phyloP scores from a whole-genome alignment of 331 rosid genomes.

The Quercus lobata region DNA sequence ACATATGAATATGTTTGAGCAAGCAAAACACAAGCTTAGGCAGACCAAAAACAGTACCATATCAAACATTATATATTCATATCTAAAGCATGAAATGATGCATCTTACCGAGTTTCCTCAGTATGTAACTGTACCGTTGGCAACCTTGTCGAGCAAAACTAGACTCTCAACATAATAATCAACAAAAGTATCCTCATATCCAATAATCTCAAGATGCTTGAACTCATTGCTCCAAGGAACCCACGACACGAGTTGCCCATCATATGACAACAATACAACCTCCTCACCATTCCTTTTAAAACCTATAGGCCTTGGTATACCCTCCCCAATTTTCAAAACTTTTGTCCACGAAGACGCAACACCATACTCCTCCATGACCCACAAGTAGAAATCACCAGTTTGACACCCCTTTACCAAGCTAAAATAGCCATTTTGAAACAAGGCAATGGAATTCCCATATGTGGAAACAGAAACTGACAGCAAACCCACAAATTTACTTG shows the following conservation, averaged over 20 bases:
- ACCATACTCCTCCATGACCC: conserved; percentile 31
- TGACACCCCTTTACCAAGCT: neutral
- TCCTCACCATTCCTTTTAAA: neutral
- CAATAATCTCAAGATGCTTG: neutral
- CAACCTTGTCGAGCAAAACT: neutral
- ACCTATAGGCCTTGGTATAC: neutral
- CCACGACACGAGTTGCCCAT: neutral
- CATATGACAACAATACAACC: neutral
- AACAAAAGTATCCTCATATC: neutral
- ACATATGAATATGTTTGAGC: too few relatives aligned
- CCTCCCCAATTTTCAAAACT: neutral
- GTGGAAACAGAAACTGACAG: neutral
- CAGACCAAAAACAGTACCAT: too few relatives aligned
- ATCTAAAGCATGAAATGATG: too few relatives aligned
- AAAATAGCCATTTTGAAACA: neutral
- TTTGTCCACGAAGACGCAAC: conserved; percentile 23
- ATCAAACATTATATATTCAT: too few relatives aligned
- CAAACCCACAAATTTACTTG: too few relatives aligned
- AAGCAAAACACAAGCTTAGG: too few relatives aligned
- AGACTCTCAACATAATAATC: neutral
- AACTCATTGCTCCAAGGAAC: neutral
- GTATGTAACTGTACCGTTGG: too few relatives aligned
- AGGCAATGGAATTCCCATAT: conserved; percentile 11
- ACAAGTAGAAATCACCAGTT: neutral
- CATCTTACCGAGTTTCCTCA: too few relatives aligned